phyloP scores from a whole-genome alignment of 768 basidiomycete genomes.

The Phanerochaete carnosa region DNA sequence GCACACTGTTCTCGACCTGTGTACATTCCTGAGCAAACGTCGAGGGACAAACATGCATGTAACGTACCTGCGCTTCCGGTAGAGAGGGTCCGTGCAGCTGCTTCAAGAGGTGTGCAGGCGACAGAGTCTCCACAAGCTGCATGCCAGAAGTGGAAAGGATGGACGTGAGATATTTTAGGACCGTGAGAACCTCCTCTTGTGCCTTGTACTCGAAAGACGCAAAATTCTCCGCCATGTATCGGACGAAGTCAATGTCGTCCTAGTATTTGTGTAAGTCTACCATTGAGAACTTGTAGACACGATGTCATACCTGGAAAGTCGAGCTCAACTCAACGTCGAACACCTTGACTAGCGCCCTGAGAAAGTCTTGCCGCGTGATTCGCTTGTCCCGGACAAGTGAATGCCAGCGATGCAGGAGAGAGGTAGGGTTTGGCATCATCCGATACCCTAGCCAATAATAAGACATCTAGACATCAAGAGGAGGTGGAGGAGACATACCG shows the following conservation, averaged over 20 bases:
- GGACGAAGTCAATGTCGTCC: constrained; percentile 82
- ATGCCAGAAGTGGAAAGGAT: constrained; percentile 77
- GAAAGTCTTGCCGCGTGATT: constrained; percentile 78
- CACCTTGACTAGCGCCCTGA: constrained; percentile 76
- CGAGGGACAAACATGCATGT: too few species aligned
- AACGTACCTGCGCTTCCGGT: background rate
- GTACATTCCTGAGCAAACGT: background rate
- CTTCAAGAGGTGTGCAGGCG: constrained; percentile 65
- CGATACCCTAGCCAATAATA: constrained; percentile 53
- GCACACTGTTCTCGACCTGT: background rate
- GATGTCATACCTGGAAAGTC: constrained; percentile 58
- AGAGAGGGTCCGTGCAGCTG: constrained; percentile 43
- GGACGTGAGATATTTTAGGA: constrained; percentile 75
- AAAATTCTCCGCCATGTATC: constrained; percentile 96
- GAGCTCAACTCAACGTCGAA: constrained; percentile 71
- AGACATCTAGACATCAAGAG: background rate
- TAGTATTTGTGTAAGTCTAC: constrained; percentile 25
- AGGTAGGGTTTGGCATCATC: constrained; percentile 57
- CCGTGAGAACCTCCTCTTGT: constrained; percentile 85
- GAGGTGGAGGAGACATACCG: constrained; percentile 37
- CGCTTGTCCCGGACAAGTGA: constrained; percentile 89
- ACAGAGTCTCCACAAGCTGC: constrained; percentile 73
- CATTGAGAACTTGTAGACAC: constrained; percentile 38
- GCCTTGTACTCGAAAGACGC: constrained; percentile 92
- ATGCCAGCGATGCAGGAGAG: constrained; percentile 89